Percentiles rank a stretch among this genome's conserved stretches.
phyloP scores from a whole-genome alignment of 257 asterid species.

The Scutellaria minor region DNA sequence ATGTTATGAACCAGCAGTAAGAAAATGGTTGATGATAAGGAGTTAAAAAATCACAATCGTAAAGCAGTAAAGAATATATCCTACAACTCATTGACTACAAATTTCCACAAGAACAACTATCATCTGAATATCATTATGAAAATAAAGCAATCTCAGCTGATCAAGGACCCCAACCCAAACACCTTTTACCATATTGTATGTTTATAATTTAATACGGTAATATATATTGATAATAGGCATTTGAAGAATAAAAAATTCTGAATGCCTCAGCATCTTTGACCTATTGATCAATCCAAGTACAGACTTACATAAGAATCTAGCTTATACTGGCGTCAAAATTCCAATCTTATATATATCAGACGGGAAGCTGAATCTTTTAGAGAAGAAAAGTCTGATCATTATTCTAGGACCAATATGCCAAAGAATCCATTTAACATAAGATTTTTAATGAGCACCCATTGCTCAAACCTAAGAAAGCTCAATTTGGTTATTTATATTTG shows the following conservation, averaged over 20 bases:
- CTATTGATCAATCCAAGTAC: background rate
- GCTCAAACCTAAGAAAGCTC: too few relatives aligned
- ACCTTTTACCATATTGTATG: background rate
- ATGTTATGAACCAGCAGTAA: background rate
- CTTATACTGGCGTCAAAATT: background rate
- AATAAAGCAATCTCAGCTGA: conserved; percentile 5
- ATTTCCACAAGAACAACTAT: background rate
- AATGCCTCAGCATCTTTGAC: background rate
- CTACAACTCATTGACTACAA: background rate
- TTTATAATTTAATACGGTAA: background rate
- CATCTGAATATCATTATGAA: background rate
- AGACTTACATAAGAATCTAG: background rate
- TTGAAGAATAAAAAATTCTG: background rate
- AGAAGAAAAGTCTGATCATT: background rate
- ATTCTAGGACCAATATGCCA: background rate
- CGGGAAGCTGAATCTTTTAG: background rate
- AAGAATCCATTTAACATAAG: too few relatives aligned
- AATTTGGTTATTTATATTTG: too few relatives aligned
- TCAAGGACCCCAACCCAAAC: conserved; percentile 10
- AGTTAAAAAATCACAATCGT: background rate
- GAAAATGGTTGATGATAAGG: background rate
- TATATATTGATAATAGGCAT: background rate
- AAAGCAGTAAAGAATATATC: background rate
- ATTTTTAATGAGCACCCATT: too few relatives aligned
- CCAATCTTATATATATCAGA: background rate